Evolutionary conservation across 202 grass and related monocot species (phyloP), one percentile per base, ranked within the genome.

Genomic region (Digitaria exilis): DNA sequence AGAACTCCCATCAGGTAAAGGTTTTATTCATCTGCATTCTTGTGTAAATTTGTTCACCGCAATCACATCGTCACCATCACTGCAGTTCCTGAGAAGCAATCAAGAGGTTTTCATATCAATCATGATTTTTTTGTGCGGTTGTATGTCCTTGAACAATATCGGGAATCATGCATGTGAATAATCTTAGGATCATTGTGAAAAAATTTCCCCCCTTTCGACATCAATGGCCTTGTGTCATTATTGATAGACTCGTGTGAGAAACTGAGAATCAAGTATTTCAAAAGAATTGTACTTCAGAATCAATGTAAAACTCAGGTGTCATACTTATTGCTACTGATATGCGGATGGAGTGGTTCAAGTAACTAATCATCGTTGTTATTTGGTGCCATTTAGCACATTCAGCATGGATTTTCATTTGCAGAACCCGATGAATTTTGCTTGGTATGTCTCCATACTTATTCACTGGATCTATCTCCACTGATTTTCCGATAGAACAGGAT

Each of bases 401-500:
- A 41, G 44, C 18, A 79, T 43, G 22, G 57, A 57, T 49, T 45
- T 7, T 16, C 56, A 56, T 56, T 57, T 24, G 24, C 54, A 81
- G 11, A 21, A 82, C 15, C 14, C 25, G 22, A 21, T 0, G 30
- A 16, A 4, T 61, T 82, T 82, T 24, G 32, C 44, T 30, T 19
- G 35, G 16, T 37, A 80, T 60, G 17, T 50, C 32, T 37, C 76
- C 68, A 55, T 46, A 83, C 52, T 80, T 86, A 83, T 71, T 85
- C 62, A 88, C 78, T 74, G 41, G 18, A 73, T 87, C 75, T 26
- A 30, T 56, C 29, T 60, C 71, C 48, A 14, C 32, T 50, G 28
- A n/a, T 85, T 87, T 73, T 65, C 71, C 31, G 66, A 79, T 87
- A 80, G 77, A 84, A 34, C 84, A 94, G 89, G 41, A 65, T 32